Base-by-base conservation (phyloP, 192 early-diverging fungal genomes). In the Backusella circina region DNA sequence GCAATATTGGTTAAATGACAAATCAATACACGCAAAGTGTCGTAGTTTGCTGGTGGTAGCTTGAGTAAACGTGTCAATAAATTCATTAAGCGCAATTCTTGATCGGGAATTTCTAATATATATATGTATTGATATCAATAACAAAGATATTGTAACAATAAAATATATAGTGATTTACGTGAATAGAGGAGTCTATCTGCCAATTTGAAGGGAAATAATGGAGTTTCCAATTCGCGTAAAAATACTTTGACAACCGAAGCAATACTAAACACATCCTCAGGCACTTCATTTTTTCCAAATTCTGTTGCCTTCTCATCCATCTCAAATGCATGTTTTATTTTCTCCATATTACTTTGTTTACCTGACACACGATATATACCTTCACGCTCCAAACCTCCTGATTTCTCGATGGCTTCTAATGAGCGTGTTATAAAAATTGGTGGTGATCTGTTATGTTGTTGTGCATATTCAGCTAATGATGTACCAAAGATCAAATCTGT, bases 161-260 rank as follows among this genome's bases (percentile, higher is more conserved):
- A 28, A 28, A 26, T 28, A 9, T 1, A 74, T 18, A 66, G 36
- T 30, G 13, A n/a, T 41, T 71, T 75, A 75, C 75, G 69, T n/a
- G 89, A 85, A 75, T 90, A 90, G 39, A 83, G 81, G 37, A 80
- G 71, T 10, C 91, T 73, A n/a, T 90, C 89, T 6, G 80, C 80
- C 15, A 87, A 44, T 2, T 80, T 65, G 67, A 90, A 89, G 0
- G 86, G 81, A 71, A 91, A 86, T 26, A 92, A 71, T 28, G 91
- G 91, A 13, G 85, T 80, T 6, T 90, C 86, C 18, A 93, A 75
- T 65, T 91, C 87, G 30, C 92, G 79, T 5, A 93, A 79, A 76
- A 90, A 93, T n/a, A 88, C 79, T 67, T 93, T 93, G 13, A 93
- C 77, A 8, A 92, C 75, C 0, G 83, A 86, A 0, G 91, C 89